Base-by-base conservation (phyloP, 306 rosid genomes). In the Trifolium pratense region DNA sequence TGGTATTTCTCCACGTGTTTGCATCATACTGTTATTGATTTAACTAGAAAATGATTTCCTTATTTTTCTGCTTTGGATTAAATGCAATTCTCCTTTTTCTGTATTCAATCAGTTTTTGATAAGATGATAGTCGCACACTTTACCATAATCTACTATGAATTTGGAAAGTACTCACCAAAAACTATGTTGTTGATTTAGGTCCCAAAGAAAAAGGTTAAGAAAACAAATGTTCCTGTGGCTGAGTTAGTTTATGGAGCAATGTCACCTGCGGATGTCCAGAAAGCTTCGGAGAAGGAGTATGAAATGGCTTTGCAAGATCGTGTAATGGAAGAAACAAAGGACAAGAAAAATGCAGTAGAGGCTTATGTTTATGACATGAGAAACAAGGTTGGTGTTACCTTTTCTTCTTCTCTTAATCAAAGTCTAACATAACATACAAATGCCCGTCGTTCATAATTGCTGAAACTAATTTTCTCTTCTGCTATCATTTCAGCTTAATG, bases 281-380 rank as follows among this genome's bases (percentile, higher is more conserved):
- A 91, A 73, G 97, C 99, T 42, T 79, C 91, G 21, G 99, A 94
- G 77, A 89, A 82, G 74, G 99, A 94, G 78, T 91, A 83, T 75
- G 99, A 94, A 83, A 94, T 94, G 99, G 99, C 99, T 68, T 78
- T 94, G 75, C 97, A 94, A 81, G 99, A 94, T 68, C 88, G 97
- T 9, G 95, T 94, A 23, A 94, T 94, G 96, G 99, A 94, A 75
- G 99, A 94, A 77, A 94, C 97, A 9, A 94, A 94, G 68, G 99
- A 94, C 80, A 89, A 82, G 89, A 94, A 94, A 76, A 94, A 91
- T 83, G 96, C 95, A 10, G 99, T 91, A 0, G 96, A 94, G 87
- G 89, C 99, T 11, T 94, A 91, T 70, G 99, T 94, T 17, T 94
- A 94, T 80, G 96, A 94, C 75, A 89, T 88, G 96, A 88, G 97